Evolutionary conservation across 805 yeast genomes (phyloP), one percentile per base, ranked within the genome.

Genomic region (Candida awuae): DNA sequence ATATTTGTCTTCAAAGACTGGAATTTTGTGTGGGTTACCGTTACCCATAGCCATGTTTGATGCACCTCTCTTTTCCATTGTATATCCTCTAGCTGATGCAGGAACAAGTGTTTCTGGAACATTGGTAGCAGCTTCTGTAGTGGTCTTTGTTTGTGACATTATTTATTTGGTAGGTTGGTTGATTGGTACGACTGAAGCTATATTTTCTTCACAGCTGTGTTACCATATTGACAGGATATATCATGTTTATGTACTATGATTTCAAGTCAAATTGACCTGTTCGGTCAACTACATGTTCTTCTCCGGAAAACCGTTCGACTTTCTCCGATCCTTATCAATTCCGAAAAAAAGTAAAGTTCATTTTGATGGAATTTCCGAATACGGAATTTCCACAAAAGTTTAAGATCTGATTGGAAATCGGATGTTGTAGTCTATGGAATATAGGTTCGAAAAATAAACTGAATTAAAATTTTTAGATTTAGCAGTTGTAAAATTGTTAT

Each of bases 21-120:
- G 83, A 9, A 68, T 53, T 15, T 64, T 68, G 54, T 65, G 65
- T 7, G 79, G 78, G 34, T 66, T 72, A 7, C 60, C 61, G 30
- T 65, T 63, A 12, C 83, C 84, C 52, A 66, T 62, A 28, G 82
- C 64, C 37, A 79, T 63, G 54, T 77, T 77, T 48, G 75, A 77
- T 5, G 76, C 63, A n/a, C 84, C 84, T 37, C 70, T 62, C 23
- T 63, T 55, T 9, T 51, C 56, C 12, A 65, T 47, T 10, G 55
- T 54, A 54, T 69, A 70, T 12, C 73, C 71, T 46, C 66, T 66
- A n/a, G 61, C 49, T 2, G 70, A 64, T 14, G 60, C 32, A 15
- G 62, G 50, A 17, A 34, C 37, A 17, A 62, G 46, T 10, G 38
- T 27, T n/a, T 43, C 45, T 10, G 65, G 63, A 20, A 56, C 50